Evolutionary conservation across 2,329 filamentous ascomycete species (phyloP).

Genomic region (Ophiostoma ulmi): DNA sequence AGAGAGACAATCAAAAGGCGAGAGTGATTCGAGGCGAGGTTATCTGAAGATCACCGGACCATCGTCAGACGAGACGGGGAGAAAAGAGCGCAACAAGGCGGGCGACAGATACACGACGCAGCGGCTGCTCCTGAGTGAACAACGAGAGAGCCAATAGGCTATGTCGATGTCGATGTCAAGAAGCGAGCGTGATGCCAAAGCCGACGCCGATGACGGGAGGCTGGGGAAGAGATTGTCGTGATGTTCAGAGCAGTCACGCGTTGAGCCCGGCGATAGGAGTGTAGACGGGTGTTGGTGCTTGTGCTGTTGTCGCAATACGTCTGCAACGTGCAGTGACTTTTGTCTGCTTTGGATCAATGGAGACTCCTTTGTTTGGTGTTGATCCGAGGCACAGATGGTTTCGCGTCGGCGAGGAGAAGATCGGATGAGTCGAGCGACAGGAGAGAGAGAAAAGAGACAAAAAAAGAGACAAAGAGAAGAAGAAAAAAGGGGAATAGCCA

Average conservation of each 20-base stretch:
- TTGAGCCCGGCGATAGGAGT: background rate
- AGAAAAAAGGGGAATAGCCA: background rate
- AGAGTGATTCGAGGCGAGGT: background rate
- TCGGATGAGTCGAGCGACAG: background rate
- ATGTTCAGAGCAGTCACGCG: background rate
- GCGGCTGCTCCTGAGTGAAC: background rate
- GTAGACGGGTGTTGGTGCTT: background rate
- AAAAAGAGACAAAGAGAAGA: background rate
- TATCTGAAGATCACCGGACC: slow-evolving; percentile 1
- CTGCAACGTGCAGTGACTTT: background rate
- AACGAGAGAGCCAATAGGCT: background rate
- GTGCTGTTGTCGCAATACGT: background rate
- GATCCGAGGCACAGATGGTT: slow-evolving; percentile 5
- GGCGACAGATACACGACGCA: background rate
- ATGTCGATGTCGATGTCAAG: background rate
- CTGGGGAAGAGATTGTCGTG: slow-evolving; percentile 13
- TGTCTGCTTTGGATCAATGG: background rate
- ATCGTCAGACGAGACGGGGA: slow-evolving; percentile 4
- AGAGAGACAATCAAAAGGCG: background rate
- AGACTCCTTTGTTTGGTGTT: background rate
- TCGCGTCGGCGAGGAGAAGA: slow-evolving; percentile 3
- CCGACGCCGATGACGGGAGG: background rate
- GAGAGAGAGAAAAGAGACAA: background rate
- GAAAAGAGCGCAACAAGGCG: background rate
- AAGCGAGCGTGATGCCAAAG: background rate